Conservation (phyloP, 495 filamentous ascomycete genomes). For the Xylona heveae region DNA sequence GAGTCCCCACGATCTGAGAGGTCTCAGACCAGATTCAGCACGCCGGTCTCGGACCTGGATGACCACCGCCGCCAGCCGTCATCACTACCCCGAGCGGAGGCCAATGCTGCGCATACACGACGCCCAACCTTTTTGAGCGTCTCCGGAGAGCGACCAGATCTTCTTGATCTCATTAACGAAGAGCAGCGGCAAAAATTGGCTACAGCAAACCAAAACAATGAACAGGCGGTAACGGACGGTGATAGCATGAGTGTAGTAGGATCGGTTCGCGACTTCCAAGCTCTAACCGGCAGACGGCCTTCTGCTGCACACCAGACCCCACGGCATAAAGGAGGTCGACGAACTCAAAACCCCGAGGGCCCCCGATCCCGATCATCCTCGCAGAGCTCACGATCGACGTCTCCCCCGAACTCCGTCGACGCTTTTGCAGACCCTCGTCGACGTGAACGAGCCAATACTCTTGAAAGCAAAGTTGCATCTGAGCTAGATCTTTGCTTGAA, state of each 20-base stretch:
- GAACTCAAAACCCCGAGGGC: slow-evolving; percentile 14
- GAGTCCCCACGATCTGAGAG: slow-evolving; percentile 40
- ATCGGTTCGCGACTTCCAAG: slow-evolving; percentile 1
- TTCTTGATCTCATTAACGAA: slow-evolving; percentile 27
- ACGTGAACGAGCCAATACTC: slow-evolving; percentile 42
- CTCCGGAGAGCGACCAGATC: slow-evolving; percentile 12
- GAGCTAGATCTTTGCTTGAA: slow-evolving; percentile 40
- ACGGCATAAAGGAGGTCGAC: slow-evolving; percentile 6
- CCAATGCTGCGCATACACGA: slow-evolving; percentile 9
- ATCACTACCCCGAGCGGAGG: slow-evolving; percentile 40
- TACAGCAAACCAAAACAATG: no score
- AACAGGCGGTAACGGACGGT: slow-evolving; percentile 3
- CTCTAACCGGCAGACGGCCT: no score
- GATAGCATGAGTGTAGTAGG: neutral
- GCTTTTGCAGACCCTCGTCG: slow-evolving; percentile 69
- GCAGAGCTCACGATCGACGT: slow-evolving; percentile 43
- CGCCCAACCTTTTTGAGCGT: neutral
- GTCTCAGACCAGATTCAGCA: slow-evolving; percentile 40
- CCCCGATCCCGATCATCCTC: slow-evolving; percentile 30
- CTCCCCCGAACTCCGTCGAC: slow-evolving; percentile 91
- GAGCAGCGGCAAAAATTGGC: slow-evolving; percentile 18
- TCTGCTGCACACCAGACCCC: slow-evolving; percentile 12
- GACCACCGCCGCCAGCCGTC: slow-evolving; percentile 72
- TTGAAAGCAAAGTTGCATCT: slow-evolving; percentile 35
- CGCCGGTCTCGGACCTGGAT: slow-evolving; percentile 74